Evolutionary conservation across 306 rosid species (phyloP).

Genomic region (Adenanthera pavonina): DNA sequence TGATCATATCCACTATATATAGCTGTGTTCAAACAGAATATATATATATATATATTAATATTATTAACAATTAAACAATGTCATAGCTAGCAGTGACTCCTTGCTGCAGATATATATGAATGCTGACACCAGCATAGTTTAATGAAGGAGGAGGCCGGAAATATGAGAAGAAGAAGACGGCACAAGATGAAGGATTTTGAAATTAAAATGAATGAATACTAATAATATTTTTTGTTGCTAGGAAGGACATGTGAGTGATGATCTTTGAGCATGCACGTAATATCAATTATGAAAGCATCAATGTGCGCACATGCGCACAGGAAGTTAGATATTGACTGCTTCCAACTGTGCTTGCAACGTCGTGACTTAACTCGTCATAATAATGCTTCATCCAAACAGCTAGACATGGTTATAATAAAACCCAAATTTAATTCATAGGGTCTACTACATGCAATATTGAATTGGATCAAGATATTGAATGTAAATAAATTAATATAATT

Average conservation of each 20-base stretch:
- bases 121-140: background rate
- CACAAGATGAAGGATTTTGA: background rate
- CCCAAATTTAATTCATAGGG: slow-evolving; percentile 2
- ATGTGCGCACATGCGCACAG: slow-evolving; percentile 30
- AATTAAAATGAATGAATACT: too few species aligned
- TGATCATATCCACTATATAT: background rate
- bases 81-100: background rate
- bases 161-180: background rate
- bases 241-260: background rate
- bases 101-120: background rate
- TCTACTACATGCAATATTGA: slow-evolving; percentile 6
- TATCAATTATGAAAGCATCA: slow-evolving; percentile 18
- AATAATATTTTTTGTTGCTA: background rate
- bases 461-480: too few species aligned
- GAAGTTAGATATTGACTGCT: background rate
- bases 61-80: background rate
- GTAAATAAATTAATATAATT: too few species aligned
- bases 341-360: background rate
- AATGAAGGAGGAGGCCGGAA: too few species aligned
- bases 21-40: too few species aligned
- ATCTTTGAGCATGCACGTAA: background rate
- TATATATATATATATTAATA: too few species aligned
- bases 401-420: slow-evolving; percentile 6
- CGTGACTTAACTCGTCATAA: background rate
- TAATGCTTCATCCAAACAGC: background rate